These are phyloP conservation scores for Claviceps maximensis DNA, from an alignment of 2,329 filamentous ascomycete species.

Conservation along the genomic window DNA sequence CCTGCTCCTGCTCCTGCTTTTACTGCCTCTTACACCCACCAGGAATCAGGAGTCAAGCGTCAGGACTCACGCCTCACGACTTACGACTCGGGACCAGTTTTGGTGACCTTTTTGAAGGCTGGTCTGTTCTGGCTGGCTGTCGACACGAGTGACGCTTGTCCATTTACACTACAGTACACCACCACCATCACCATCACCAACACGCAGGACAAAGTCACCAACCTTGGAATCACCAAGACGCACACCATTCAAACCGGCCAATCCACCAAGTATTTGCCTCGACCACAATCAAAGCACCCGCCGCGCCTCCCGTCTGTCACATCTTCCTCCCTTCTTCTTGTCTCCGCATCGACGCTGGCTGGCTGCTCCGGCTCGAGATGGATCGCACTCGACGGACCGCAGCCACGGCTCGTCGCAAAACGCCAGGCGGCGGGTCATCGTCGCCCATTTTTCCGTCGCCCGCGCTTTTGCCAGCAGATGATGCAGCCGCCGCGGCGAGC, in stretches of 20 bases:
- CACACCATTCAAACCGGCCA: not conserved
- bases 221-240: too few species aligned
- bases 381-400: slow-evolving; percentile 24
- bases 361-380: slow-evolving; percentile 21
- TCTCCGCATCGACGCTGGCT: slow-evolving; percentile 5
- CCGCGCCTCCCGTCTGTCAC: not conserved
- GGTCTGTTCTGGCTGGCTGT: too few species aligned
- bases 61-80: not conserved
- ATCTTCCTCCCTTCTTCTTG: slow-evolving; percentile 2
- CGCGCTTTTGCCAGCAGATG: slow-evolving; percentile 19
- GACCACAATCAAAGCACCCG: not conserved
- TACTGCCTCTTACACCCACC: too few species aligned
- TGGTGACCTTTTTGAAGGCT: too few species aligned
- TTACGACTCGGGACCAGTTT: too few species aligned
- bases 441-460: slow-evolving; percentile 21
- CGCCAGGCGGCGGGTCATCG: slow-evolving; percentile 16
- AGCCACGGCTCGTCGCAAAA: slow-evolving; percentile 19
- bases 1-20: too few species aligned
- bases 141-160: too few species aligned
- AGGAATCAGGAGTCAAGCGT: not conserved
- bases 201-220: too few species aligned
- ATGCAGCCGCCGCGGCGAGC: slow-evolving; percentile 11
- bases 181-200: too few species aligned
- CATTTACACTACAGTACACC: too few species aligned
- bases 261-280: too few species aligned